Conservation (phyloP, 176 grass and related monocot species). For the Thalia dealbata region DNA sequence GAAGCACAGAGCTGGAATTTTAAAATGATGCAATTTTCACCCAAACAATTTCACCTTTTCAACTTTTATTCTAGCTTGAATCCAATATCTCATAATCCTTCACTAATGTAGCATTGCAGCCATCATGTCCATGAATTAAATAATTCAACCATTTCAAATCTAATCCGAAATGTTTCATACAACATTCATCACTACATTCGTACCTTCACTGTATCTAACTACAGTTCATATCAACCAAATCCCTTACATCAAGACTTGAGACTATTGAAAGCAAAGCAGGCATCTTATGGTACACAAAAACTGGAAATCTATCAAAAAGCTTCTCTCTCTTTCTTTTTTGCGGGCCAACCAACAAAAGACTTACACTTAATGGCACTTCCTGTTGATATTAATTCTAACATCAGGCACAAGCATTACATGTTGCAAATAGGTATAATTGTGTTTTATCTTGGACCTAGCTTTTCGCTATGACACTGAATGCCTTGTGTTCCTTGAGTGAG, state of each 20-base stretch:
- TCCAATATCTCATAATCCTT: too few relatives aligned
- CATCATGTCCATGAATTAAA: background rate
- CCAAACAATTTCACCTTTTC: too few relatives aligned
- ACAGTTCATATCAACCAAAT: background rate
- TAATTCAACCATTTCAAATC: background rate
- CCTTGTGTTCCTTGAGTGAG: constrained; percentile 46
- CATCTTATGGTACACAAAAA: background rate
- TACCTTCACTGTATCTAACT: background rate
- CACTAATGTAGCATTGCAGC: background rate
- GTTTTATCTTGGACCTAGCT: background rate
- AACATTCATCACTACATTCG: background rate
- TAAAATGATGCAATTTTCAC: background rate
- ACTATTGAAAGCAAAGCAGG: background rate
- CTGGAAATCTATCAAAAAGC: background rate
- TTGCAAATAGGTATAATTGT: background rate
- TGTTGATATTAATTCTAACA: background rate
- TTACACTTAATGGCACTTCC: background rate
- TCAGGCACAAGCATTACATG: background rate
- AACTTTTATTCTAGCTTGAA: too few relatives aligned
- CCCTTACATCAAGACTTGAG: background rate
- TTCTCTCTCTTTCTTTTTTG: background rate
- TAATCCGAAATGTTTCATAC: background rate
- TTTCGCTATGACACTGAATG: constrained; percentile 36
- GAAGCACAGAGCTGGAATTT: background rate
- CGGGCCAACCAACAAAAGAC: background rate